Evolutionary conservation across 2,329 filamentous ascomycete genomes (phyloP).

Genomic region (Paecilomyces fulvus): DNA sequence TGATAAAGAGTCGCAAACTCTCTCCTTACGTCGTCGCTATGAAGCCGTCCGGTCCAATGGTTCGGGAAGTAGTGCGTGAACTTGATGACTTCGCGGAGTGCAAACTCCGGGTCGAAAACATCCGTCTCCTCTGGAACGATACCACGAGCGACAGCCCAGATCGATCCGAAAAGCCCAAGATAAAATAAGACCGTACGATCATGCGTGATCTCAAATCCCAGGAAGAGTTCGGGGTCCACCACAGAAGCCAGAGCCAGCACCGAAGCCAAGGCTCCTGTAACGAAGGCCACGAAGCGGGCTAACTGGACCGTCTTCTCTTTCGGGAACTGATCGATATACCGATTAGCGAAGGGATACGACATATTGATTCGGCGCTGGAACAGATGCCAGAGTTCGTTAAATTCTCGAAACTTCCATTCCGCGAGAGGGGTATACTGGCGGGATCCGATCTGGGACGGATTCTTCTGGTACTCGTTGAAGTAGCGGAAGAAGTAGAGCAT

Average conservation of each 20-base stretch:
- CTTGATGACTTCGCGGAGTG: conserved; percentile 78
- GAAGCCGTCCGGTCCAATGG: conserved; percentile 82
- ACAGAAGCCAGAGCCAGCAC: conserved; percentile 77
- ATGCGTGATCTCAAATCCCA: conserved; percentile 82
- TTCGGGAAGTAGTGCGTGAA: conserved; percentile 88
- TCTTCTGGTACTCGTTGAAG: conserved; percentile 95
- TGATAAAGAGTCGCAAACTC: conserved; percentile 91
- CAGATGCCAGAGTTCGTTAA: conserved; percentile 90
- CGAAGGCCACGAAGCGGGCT: conserved; percentile 75
- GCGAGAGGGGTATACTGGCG: conserved; percentile 87
- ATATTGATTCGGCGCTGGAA: conserved; percentile 86
- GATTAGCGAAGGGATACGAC: conserved; percentile 86
- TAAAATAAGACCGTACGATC: conserved; percentile 89
- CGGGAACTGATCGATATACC: conserved; percentile 92
- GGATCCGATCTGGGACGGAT: conserved; percentile 76
- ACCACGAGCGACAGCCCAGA: conserved; percentile 77
- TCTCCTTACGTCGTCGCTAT: conserved; percentile 83
- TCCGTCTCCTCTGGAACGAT: conserved; percentile 79
- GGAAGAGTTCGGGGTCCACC: conserved; percentile 82
- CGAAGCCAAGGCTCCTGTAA: conserved; percentile 76
- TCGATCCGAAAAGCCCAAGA: conserved; percentile 68
- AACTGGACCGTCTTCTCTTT: conserved; percentile 87
- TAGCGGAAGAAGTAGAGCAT: conserved; percentile 91
- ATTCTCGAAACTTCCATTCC: conserved; percentile 97
- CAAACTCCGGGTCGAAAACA: conserved; percentile 87